Percentiles rank a stretch among this genome's conserved stretches.
Conservation (phyloP, 257 asterid species). For the Coffea canephora region DNA sequence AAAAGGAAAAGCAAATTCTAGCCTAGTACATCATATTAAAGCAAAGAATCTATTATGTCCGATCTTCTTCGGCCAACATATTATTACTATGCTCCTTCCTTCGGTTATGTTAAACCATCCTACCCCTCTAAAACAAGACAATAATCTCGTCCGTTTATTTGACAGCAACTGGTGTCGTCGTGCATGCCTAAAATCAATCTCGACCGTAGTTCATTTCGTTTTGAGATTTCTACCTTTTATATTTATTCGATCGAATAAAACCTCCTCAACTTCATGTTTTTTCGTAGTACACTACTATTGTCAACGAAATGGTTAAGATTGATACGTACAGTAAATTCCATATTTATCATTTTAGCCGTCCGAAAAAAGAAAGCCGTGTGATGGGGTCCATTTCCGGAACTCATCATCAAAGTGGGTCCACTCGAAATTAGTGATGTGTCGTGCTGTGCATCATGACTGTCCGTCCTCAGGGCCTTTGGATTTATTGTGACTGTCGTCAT, state of each 20-base stretch:
- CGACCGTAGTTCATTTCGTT: no score
- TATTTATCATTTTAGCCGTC: background rate
- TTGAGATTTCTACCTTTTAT: no score
- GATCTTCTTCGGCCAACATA: background rate
- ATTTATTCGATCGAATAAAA: no score
- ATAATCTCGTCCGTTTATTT: no score
- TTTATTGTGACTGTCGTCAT: background rate
- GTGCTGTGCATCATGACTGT: background rate
- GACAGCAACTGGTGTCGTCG: no score
- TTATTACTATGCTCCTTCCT: background rate
- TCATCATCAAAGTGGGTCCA: slow-evolving; percentile 8
- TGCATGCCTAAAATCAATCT: no score
- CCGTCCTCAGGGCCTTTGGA: background rate
- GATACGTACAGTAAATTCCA: background rate
- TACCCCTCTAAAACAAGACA: background rate
- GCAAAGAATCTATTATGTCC: slow-evolving; percentile 24
- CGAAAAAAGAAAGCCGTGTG: background rate
- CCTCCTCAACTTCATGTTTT: no score
- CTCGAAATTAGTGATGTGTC: background rate
- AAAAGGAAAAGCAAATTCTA: background rate
- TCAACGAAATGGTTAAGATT: background rate
- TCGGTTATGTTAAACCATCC: background rate
- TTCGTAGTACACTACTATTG: background rate
- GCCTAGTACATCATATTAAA: slow-evolving; percentile 12
- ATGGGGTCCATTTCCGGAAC: background rate